A percentile compares a stretch with the other conserved stretches of the same genome.
Evolutionary conservation across 2,329 filamentous ascomycete genomes (phyloP).

Genomic region (Chrysosporium queenslandicum): DNA sequence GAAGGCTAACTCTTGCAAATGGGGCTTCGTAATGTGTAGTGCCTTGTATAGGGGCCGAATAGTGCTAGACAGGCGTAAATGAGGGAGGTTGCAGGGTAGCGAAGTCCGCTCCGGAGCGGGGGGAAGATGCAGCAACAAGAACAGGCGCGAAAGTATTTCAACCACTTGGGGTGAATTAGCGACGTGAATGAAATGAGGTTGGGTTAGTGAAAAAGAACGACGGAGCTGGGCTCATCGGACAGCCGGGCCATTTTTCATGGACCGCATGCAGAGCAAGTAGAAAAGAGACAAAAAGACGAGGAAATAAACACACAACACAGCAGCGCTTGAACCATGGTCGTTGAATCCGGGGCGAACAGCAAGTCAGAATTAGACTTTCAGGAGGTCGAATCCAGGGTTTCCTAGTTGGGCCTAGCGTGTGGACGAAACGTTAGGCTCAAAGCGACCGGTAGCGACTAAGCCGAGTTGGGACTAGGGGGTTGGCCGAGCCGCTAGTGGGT

Average conservation of each 20-base stretch:
- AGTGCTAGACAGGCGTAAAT: not conserved
- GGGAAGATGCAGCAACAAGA: not conserved
- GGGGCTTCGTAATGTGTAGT: not conserved
- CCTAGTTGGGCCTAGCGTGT: constrained; percentile 1
- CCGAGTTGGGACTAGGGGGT: not conserved
- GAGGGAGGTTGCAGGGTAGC: not conserved
- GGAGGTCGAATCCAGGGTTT: not conserved
- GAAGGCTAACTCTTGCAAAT: not conserved
- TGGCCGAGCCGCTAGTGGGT: not conserved
- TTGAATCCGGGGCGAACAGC: not conserved
- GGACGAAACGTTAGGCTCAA: not conserved
- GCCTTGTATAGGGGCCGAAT: not conserved
- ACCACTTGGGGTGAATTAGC: not conserved
- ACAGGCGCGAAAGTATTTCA: not conserved
- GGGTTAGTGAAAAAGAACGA: not conserved
- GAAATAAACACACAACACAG: not conserved
- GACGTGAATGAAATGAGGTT: not conserved
- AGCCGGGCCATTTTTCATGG: not conserved
- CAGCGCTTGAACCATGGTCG: not conserved
- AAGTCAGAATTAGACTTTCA: constrained; percentile 3
- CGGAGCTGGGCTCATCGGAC: not conserved
- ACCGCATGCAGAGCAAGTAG: not conserved
- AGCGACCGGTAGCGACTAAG: not conserved
- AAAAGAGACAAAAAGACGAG: not conserved
- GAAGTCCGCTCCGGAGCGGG: constrained; percentile 15